These are phyloP conservation scores for Blakeslea trispora DNA, from an alignment of 371 early-diverging fungal species.

Conservation along the genomic window DNA sequence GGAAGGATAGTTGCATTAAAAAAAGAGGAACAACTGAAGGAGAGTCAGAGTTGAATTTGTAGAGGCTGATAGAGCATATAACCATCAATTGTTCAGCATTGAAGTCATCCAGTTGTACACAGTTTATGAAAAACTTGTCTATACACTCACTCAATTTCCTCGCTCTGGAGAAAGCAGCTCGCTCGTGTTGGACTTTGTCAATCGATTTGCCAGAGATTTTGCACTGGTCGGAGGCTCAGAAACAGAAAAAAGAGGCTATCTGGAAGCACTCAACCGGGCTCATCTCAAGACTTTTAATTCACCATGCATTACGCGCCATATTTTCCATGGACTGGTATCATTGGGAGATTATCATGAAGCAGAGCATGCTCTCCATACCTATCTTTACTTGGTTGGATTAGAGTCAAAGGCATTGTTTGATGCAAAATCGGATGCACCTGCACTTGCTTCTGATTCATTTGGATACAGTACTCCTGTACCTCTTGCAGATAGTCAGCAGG, in stretches of 20 bases:
- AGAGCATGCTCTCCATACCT: conserved; percentile 62
- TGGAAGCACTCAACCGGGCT: conserved; percentile 62
- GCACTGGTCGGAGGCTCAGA: conserved; percentile 41
- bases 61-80: conserved; percentile 7
- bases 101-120: conserved; percentile 62
- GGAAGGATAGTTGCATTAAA: too few species aligned
- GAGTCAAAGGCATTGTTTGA: conserved; percentile 28
- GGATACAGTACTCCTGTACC: conserved; percentile 24
- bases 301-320: conserved; percentile 64
- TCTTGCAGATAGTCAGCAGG: conserved; percentile 3
- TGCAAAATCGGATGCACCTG: conserved; percentile 22
- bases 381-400: conserved; percentile 54
- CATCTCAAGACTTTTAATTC: conserved; percentile 71
- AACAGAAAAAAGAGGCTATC: conserved; percentile 17
- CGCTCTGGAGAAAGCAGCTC: conserved; percentile 61
- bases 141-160: conserved; percentile 58
- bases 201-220: conserved; percentile 61
- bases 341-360: conserved; percentile 78
- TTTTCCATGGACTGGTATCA: conserved; percentile 54
- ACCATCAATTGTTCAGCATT: conserved; percentile 41
- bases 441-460: conserved; percentile 25
- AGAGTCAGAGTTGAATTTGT: conserved; percentile 12
- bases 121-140: conserved; percentile 62
- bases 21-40: conserved; percentile 6
- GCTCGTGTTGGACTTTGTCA: conserved; percentile 60